These are phyloP conservation scores for Colletotrichum euphorbiae DNA, from an alignment of 2,329 filamentous ascomycete genomes.

Conservation along the genomic window DNA sequence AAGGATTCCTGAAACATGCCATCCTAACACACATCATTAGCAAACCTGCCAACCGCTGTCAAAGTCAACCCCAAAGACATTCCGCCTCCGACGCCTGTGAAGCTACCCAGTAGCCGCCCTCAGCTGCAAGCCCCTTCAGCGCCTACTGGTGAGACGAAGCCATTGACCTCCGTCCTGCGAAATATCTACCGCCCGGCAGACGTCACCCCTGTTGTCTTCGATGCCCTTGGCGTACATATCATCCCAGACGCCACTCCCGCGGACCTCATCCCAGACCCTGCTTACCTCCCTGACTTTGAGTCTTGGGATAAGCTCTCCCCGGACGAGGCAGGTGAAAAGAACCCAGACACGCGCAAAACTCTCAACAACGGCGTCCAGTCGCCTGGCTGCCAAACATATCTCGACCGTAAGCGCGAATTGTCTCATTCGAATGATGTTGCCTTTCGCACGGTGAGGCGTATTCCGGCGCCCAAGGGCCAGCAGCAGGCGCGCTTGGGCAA, in stretches of 20 bases:
- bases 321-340: conserved; percentile 62
- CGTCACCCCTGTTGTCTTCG: conserved; percentile 61
- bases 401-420: conserved; percentile 69
- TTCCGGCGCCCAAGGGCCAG: conserved; percentile 66
- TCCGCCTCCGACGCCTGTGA: conserved; percentile 67
- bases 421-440: conserved; percentile 67
- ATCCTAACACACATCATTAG: conserved; percentile 41
- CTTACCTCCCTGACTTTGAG: conserved; percentile 64
- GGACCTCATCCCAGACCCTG: conserved; percentile 65
- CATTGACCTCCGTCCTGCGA: conserved; percentile 64
- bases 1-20: not conserved
- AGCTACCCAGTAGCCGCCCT: conserved; percentile 59
- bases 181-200: conserved; percentile 65
- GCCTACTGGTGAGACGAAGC: conserved; percentile 45
- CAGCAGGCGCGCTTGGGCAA: conserved; percentile 68
- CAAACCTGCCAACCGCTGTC: conserved; percentile 42
- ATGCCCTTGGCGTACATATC: conserved; percentile 69
- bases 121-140: conserved; percentile 38
- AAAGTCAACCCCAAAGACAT: conserved; percentile 62
- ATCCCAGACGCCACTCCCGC: conserved; percentile 60
- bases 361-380: conserved; percentile 66
- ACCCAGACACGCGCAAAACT: conserved; percentile 59
- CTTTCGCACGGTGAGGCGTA: conserved; percentile 70
- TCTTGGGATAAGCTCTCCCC: conserved; percentile 62
- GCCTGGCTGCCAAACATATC: conserved; percentile 68